phyloP scores from a whole-genome alignment of 176 grass and related monocot species.

The Bromus sterilis region DNA sequence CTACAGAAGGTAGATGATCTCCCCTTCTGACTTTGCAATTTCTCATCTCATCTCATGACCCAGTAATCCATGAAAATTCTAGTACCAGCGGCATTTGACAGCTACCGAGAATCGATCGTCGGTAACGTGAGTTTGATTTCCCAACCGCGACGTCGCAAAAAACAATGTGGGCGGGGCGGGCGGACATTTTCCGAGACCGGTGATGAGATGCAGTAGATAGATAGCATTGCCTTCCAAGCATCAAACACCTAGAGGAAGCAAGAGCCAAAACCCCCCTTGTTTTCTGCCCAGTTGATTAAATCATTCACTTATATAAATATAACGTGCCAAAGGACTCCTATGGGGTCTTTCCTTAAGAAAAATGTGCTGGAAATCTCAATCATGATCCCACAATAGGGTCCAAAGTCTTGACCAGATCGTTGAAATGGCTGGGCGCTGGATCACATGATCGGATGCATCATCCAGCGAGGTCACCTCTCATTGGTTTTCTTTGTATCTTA shows the following conservation, averaged over 20 bases:
- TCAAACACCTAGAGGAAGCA: constrained; percentile 42
- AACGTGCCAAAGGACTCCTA: background rate
- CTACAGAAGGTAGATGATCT: background rate
- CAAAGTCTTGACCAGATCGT: constrained; percentile 55
- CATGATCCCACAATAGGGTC: constrained; percentile 23
- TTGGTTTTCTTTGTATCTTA: background rate
- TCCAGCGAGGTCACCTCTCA: constrained; percentile 16
- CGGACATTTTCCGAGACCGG: background rate
- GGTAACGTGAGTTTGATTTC: background rate
- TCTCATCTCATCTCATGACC: constrained; percentile 11
- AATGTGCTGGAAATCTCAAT: constrained; percentile 25
- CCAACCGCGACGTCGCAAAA: background rate
- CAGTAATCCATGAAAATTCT: constrained; percentile 14
- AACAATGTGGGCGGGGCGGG: background rate
- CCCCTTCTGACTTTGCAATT: constrained; percentile 23
- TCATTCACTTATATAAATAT: background rate
- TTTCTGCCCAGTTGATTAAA: constrained; percentile 6
- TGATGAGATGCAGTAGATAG: background rate
- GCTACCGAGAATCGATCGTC: background rate
- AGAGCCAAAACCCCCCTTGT: background rate
- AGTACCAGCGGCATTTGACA: constrained; percentile 3
- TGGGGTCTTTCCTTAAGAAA: constrained; percentile 47
- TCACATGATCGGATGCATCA: constrained; percentile 28
- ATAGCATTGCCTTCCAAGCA: constrained; percentile 43
- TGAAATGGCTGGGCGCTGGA: constrained; percentile 35